phyloP scores from a whole-genome alignment of 2,329 filamentous ascomycete genomes.

The Tolypocladium tundrense region DNA sequence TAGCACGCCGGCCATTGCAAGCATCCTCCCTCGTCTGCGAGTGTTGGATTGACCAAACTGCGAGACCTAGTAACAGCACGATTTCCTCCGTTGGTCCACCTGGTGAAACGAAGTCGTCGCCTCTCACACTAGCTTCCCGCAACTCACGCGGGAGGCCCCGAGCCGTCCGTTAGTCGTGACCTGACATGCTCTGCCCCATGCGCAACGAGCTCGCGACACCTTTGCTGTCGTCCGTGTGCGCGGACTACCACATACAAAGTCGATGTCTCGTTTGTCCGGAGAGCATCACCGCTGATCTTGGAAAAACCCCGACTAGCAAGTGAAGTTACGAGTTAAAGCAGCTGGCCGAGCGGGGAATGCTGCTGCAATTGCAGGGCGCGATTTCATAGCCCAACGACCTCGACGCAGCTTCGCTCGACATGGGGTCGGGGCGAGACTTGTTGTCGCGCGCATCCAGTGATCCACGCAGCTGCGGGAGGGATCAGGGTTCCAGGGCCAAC shows the following conservation, averaged over 20 bases:
- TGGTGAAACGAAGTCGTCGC: background rate
- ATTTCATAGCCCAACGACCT: background rate
- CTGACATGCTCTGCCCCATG: background rate
- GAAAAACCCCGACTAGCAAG: background rate
- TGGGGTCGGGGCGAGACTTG: background rate
- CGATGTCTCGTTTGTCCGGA: background rate
- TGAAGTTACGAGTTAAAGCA: background rate
- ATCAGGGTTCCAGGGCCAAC: slow-evolving; percentile 1
- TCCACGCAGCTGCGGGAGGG: slow-evolving; percentile 4
- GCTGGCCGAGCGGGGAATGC: background rate
- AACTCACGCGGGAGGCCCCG: background rate
- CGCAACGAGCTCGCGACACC: background rate
- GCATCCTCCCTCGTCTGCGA: background rate
- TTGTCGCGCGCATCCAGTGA: slow-evolving; percentile 1
- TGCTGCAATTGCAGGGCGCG: background rate
- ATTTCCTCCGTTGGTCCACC: background rate
- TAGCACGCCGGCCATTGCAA: background rate
- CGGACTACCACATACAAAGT: background rate
- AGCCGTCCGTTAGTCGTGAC: background rate
- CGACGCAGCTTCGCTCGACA: background rate
- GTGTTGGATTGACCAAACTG: background rate
- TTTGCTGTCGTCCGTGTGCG: background rate
- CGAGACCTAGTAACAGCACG: background rate
- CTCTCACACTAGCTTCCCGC: background rate
- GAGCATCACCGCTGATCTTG: background rate